Conservation (phyloP, 306 rosid genomes). For the Cucurbita moschata region DNA sequence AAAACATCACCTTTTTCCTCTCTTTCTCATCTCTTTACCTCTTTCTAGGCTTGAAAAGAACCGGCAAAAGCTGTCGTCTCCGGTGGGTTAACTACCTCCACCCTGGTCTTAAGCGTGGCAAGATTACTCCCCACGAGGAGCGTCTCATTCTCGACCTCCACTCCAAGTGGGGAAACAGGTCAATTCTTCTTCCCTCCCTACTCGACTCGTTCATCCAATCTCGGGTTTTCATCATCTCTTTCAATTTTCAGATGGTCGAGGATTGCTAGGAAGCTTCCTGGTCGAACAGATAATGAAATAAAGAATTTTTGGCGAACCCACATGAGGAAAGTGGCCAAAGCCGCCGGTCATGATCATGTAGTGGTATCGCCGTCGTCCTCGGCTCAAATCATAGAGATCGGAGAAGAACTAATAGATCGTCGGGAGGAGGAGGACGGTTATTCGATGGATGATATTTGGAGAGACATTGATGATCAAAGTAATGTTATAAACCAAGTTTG, state of each 20-base stretch:
- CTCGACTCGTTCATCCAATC: neutral
- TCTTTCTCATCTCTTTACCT: constrained; percentile 9
- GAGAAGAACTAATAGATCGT: constrained; percentile 17
- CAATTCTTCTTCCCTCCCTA: neutral
- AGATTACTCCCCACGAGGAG: constrained; percentile 85
- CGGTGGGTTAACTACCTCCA: constrained; percentile 96
- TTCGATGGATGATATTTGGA: constrained; percentile 94
- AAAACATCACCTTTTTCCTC: no score
- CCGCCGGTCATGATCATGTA: no score
- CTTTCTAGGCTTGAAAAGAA: constrained; percentile 76
- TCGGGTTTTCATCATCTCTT: neutral
- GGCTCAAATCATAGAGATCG: constrained; percentile 1
- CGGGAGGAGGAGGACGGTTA: constrained; percentile 9
- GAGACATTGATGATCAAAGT: constrained; percentile 30
- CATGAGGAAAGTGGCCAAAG: constrained; percentile 64
- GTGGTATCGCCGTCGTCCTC: no score
- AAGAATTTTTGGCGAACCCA: constrained; percentile 93
- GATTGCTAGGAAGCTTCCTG: constrained; percentile 82
- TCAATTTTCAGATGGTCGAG: constrained; percentile 63
- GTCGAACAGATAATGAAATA: constrained; percentile 94
- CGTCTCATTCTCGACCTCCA: constrained; percentile 78
- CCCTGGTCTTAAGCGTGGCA: constrained; percentile 88
- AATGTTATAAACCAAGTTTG: constrained; percentile 13
- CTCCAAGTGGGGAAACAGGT: constrained; percentile 97
- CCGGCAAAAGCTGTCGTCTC: constrained; percentile 93